Conservation (phyloP, 192 early-diverging fungal genomes). For the Glomus cerebriforme region DNA sequence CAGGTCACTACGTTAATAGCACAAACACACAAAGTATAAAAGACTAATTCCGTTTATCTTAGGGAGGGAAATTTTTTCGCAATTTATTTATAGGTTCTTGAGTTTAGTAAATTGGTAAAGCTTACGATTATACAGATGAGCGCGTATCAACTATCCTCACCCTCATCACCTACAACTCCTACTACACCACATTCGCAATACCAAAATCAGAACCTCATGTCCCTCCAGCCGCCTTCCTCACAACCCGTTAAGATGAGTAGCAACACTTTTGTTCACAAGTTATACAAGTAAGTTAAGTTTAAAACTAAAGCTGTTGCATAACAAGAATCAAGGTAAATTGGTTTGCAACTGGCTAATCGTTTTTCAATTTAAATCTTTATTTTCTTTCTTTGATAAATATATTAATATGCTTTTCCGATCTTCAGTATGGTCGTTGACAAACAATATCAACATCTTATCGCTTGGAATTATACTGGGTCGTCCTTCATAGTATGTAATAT, state of each 20-base stretch:
- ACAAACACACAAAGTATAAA: too few relatives aligned
- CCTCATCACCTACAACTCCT: slow-evolving; percentile 39
- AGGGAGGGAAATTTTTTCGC: neutral
- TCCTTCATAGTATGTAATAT: slow-evolving; percentile 92
- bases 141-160: slow-evolving; percentile 2
- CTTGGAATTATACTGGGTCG: slow-evolving; percentile 85
- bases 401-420: neutral
- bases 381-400: neutral
- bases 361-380: neutral
- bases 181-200: slow-evolving; percentile 43
- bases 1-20: too few relatives aligned
- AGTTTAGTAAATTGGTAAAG: neutral
- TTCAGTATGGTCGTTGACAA: slow-evolving; percentile 81
- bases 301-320: neutral
- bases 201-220: slow-evolving; percentile 40
- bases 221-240: slow-evolving; percentile 47
- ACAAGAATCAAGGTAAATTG: neutral
- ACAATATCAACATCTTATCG: slow-evolving; percentile 85
- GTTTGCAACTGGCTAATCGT: neutral
- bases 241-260: slow-evolving; percentile 47
- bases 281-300: slow-evolving; percentile 52
- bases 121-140: slow-evolving; percentile 3
- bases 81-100: neutral
- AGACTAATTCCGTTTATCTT: too few relatives aligned
- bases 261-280: slow-evolving; percentile 61